Evolutionary conservation across 164 flowering plant species (phyloP).

Genomic region (Tetrastigma voinierianum): DNA sequence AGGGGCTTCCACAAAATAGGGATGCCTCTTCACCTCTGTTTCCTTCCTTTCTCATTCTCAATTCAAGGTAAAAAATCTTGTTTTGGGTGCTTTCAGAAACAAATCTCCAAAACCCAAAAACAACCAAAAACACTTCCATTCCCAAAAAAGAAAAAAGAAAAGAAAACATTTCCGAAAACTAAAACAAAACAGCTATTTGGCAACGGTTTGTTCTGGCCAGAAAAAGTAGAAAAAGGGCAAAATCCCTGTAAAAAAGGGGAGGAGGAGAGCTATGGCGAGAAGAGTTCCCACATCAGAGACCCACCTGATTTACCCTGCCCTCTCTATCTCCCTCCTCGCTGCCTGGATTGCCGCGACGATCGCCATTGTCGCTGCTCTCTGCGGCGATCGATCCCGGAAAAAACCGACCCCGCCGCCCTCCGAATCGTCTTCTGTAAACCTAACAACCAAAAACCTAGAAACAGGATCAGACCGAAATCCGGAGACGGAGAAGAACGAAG

Average conservation of each 20-base stretch:
- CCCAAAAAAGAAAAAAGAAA: no score
- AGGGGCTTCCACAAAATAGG: not conserved
- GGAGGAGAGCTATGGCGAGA: constrained; percentile 30
- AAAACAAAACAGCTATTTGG: no score
- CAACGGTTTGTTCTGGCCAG: no score
- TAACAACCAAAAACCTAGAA: not conserved
- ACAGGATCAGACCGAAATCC: no score
- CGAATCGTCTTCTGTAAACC: not conserved
- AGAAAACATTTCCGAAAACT: no score
- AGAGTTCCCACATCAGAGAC: constrained; percentile 22
- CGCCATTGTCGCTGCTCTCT: constrained; percentile 23
- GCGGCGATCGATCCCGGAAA: constrained; percentile 15
- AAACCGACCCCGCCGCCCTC: constrained; percentile 8
- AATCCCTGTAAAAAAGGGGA: not conserved
- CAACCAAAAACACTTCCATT: no score
- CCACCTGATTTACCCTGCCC: constrained; percentile 14
- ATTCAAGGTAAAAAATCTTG: constrained; percentile 6
- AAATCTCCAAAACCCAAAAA: not conserved
- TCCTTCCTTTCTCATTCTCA: constrained; percentile 8
- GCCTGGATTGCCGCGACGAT: constrained; percentile 27
- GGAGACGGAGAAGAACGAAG: no score
- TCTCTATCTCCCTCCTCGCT: constrained; percentile 23
- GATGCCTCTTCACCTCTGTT: constrained; percentile 11
- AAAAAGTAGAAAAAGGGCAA: not conserved
- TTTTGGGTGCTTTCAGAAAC: constrained; percentile 3